Evolutionary conservation across 371 early-diverging fungal genomes (phyloP), one percentile per base, ranked within the genome.

Genomic region (Mortierella sp.): DNA sequence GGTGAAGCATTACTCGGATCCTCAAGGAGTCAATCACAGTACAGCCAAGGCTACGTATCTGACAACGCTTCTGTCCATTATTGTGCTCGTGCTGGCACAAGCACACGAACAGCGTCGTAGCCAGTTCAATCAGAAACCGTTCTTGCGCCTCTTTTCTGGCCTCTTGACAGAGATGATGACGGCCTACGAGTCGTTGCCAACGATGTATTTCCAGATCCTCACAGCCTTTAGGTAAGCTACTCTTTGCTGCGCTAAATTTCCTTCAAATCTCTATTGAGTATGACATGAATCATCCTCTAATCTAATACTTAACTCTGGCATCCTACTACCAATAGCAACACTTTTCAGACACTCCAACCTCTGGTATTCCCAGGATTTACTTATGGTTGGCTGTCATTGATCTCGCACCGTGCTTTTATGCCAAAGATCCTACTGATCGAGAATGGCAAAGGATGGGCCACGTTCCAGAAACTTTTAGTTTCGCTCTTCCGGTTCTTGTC

Each of bases 341-440:
- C 95, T 11, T 89, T 99, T 74, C 88, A 91, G 68, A 91, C 93
- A 3, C 74, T 99, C 59, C 93, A 91, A 65, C 99, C 99, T 14
- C 76, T 87, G n/a, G 88, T 91, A 67, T 89, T 97, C 64, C 97
- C 99, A 48, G 97, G 97, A 21, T 98, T 98, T 75, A 90, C 95
- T 7, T 98, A 97, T 83, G 94, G 95, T n/a, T 99, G 99, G 99
- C 84, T 98, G 37, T 92, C 94, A 68, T 84, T 99, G 60, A 92
- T 97, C 28, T 94, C 96, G 7, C 97, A 99, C 75, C 87, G 97
- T 0, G 86, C 90, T 64, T 96, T 97, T 68, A 93, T 99, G 93
- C 95, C 98, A 19, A 92, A 93, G 60, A 81, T 98, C 47, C 80
- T 96, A 60, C 62, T 90, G 43, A 85, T 91, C 16, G 94, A 93